phyloP scores from a whole-genome alignment of 2,329 filamentous ascomycete species.

The Daldinia sp. region DNA sequence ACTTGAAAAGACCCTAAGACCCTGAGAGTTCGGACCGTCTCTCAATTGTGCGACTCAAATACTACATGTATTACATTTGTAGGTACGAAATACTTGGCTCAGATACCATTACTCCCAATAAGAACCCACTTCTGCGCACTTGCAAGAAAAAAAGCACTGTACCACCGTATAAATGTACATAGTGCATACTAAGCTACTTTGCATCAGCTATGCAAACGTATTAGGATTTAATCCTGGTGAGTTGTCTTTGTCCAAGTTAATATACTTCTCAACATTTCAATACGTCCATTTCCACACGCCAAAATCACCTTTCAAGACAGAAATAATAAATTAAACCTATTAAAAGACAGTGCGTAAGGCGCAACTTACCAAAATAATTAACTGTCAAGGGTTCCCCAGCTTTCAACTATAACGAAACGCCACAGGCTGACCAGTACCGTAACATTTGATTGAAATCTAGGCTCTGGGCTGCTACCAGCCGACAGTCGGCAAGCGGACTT shows the following conservation, averaged over 20 bases:
- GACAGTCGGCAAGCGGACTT: constrained; percentile 38
- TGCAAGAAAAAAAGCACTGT: neutral
- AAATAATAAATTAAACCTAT: constrained; percentile 9
- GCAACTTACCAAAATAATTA: constrained; percentile 23
- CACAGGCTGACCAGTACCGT: constrained; percentile 34
- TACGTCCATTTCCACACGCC: neutral
- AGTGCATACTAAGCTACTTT: neutral
- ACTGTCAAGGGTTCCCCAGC: constrained; percentile 45
- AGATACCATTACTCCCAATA: neutral
- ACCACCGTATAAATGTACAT: neutral
- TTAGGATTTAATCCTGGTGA: neutral
- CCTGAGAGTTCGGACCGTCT: constrained; percentile 19
- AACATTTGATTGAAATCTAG: constrained; percentile 20
- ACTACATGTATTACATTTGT: neutral
- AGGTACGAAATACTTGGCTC: constrained; percentile 3
- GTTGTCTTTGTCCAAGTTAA: neutral
- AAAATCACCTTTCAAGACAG: neutral
- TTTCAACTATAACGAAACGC: constrained; percentile 34
- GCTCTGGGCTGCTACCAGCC: constrained; percentile 21
- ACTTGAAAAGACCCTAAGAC: constrained; percentile 12
- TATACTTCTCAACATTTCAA: neutral
- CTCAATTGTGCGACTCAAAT: neutral
- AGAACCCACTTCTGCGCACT: neutral
- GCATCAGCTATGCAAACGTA: neutral
- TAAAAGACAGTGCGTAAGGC: constrained; percentile 7